phyloP scores from a whole-genome alignment of 108 stramenopile genomes.

The Nitzschia palea region DNA sequence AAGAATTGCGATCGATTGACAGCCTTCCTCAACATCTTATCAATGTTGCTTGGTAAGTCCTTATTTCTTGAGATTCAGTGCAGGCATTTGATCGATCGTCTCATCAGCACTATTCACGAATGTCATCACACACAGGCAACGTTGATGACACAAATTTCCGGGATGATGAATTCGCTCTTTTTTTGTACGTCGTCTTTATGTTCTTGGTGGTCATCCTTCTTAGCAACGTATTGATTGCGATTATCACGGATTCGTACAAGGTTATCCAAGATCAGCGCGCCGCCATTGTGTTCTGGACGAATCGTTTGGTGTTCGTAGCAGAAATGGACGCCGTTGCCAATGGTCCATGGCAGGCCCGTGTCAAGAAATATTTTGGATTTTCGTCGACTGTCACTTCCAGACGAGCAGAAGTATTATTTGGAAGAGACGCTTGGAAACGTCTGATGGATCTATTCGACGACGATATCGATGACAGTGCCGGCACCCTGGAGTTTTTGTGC shows the following conservation, averaged over 20 bases:
- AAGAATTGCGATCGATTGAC: background rate
- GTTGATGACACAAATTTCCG: constrained; percentile 32
- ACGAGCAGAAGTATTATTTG: background rate
- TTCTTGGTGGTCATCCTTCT: constrained; percentile 59
- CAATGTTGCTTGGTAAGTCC: constrained; percentile 41
- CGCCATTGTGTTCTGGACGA: constrained; percentile 73
- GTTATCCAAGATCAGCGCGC: constrained; percentile 67
- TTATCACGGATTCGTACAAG: constrained; percentile 59
- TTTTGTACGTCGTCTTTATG: constrained; percentile 49
- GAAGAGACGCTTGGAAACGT: background rate
- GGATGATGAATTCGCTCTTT: constrained; percentile 30
- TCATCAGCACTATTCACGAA: too few relatives aligned
- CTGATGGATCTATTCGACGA: background rate
- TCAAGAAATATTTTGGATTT: constrained; percentile 4
- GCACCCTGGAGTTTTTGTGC: background rate
- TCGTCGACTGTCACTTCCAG: background rate
- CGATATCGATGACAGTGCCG: background rate
- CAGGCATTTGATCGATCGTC: constrained; percentile 54
- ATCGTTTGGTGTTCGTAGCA: constrained; percentile 59
- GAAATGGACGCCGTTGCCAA: constrained; percentile 59
- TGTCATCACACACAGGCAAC: too few relatives aligned
- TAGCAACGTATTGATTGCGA: constrained; percentile 56
- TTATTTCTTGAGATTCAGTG: constrained; percentile 56
- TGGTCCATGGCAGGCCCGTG: constrained; percentile 28
- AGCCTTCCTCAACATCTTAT: constrained; percentile 17